Percentiles rank a stretch among this genome's conserved stretches.
phyloP scores from a whole-genome alignment of 805 yeast genomes.

The Candida multigemmis region DNA sequence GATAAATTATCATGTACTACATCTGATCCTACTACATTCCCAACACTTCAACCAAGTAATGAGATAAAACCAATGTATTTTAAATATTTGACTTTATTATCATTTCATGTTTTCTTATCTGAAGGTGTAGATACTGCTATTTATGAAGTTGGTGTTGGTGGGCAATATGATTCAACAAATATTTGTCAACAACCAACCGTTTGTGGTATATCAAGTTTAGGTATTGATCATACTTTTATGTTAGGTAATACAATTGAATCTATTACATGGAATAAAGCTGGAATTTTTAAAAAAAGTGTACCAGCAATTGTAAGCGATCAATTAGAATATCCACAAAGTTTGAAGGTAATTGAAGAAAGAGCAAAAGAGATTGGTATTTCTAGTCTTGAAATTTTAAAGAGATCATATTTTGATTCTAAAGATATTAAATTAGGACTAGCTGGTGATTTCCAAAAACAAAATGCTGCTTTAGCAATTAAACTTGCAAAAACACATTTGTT shows the following conservation, averaged over 20 bases:
- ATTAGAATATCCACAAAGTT: constrained; percentile 40
- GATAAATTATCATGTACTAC: constrained; percentile 56
- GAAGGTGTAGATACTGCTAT: constrained; percentile 93
- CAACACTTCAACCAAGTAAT: constrained; percentile 53
- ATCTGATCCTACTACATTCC: constrained; percentile 52
- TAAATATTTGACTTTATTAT: constrained; percentile 78
- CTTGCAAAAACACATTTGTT: constrained; percentile 55
- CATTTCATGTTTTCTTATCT: constrained; percentile 81
- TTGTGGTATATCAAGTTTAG: constrained; percentile 79
- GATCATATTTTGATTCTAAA: constrained; percentile 16
- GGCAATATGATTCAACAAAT: constrained; percentile 95
- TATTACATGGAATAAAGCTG: constrained; percentile 95
- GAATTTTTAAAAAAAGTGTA: constrained; percentile 67
- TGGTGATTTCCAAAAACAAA: constrained; percentile 76
- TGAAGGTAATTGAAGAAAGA: constrained; percentile 50
- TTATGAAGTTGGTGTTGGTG: constrained; percentile 98
- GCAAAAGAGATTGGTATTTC: constrained; percentile 53
- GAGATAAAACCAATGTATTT: constrained; percentile 87
- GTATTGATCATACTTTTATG: constrained; percentile 85
- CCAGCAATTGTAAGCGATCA: constrained; percentile 62
- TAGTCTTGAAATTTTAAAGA: constrained; percentile 41
- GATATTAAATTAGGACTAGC: constrained; percentile 58
- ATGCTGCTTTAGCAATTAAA: constrained; percentile 82
- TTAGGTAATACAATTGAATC: constrained; percentile 81
- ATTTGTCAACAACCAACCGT: constrained; percentile 70